Percentiles rank a stretch among this genome's conserved stretches.
These are phyloP conservation scores for Cubamyces sp. DNA, from an alignment of 768 basidiomycete species.

Conservation along the genomic window DNA sequence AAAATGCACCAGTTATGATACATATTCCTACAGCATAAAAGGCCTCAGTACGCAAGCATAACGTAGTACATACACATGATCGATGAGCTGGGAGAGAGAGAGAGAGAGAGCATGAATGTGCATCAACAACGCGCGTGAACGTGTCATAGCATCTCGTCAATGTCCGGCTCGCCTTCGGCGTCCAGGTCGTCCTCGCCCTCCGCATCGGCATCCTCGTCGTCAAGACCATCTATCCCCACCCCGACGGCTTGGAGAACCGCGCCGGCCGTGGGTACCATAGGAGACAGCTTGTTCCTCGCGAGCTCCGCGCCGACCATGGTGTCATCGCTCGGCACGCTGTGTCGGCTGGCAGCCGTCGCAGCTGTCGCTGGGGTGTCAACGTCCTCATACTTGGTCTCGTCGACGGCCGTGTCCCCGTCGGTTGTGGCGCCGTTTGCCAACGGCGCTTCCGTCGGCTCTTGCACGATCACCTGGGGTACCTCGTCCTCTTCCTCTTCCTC, in stretches of 20 bases:
- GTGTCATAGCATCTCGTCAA: slow-evolving; percentile 26
- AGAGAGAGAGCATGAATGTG: no score
- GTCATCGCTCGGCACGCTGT: slow-evolving; percentile 63
- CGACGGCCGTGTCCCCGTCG: slow-evolving; percentile 2
- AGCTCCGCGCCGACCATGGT: slow-evolving; percentile 49
- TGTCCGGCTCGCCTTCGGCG: slow-evolving; percentile 39
- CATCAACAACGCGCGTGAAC: background rate
- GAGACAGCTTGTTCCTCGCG: slow-evolving; percentile 30
- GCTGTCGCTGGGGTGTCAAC: slow-evolving; percentile 53
- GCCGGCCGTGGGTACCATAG: background rate
- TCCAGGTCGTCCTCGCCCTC: slow-evolving; percentile 48
- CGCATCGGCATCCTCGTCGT: slow-evolving; percentile 33
- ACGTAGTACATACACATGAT: slow-evolving; percentile 21
- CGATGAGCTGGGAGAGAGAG: background rate
- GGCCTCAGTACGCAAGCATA: slow-evolving; percentile 21
- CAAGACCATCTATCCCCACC: slow-evolving; percentile 12
- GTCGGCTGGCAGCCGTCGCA: slow-evolving; percentile 45
- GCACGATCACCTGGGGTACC: slow-evolving; percentile 2
- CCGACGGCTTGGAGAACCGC: background rate
- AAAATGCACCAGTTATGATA: slow-evolving; percentile 19
- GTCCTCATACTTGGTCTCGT: slow-evolving; percentile 51
- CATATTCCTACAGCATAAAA: slow-evolving; percentile 15
- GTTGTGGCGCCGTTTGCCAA: slow-evolving; percentile 9
- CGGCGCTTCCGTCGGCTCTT: slow-evolving; percentile 1
- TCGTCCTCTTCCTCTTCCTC: slow-evolving; percentile 22